Percentiles rank a stretch among this genome's conserved stretches.
These are phyloP conservation scores for Colletotrichum magnum DNA, from an alignment of 2,329 filamentous ascomycete species.

Conservation along the genomic window DNA sequence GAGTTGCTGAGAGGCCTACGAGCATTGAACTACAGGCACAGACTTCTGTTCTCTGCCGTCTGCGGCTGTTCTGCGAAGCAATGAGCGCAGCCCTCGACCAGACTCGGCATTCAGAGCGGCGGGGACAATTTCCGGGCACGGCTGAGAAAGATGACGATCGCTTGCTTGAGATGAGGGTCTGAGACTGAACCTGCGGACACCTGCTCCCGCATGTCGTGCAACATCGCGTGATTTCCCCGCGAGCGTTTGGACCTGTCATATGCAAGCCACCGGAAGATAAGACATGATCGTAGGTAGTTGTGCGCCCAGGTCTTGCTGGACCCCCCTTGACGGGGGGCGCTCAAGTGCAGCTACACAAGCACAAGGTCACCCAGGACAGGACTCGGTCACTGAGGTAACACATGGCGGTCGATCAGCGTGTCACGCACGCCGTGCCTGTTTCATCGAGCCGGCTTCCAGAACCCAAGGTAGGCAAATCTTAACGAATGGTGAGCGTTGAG, in stretches of 20 bases:
- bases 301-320: neutral
- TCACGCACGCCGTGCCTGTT: conserved; percentile 13
- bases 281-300: conserved; percentile 3
- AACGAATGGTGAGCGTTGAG: conserved; percentile 50
- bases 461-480: conserved; percentile 57
- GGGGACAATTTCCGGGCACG: neutral
- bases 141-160: neutral
- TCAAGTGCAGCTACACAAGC: conserved; percentile 14
- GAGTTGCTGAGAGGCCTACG: neutral
- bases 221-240: conserved; percentile 32
- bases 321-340: conserved; percentile 8
- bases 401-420: conserved; percentile 20
- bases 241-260: conserved; percentile 15
- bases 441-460: conserved; percentile 43
- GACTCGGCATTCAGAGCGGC: neutral
- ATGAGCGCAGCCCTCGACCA: neutral
- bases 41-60: neutral
- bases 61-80: neutral
- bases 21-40: neutral
- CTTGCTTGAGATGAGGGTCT: conserved; percentile 2
- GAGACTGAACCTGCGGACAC: conserved; percentile 3
- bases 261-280: conserved; percentile 25
- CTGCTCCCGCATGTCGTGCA: conserved; percentile 22
- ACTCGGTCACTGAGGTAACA: conserved; percentile 17
- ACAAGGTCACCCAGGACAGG: conserved; percentile 16